A percentile compares a stretch with the other conserved stretches of the same genome.
Conservation (phyloP, 768 basidiomycete species). For the Mycena capillaripes region DNA sequence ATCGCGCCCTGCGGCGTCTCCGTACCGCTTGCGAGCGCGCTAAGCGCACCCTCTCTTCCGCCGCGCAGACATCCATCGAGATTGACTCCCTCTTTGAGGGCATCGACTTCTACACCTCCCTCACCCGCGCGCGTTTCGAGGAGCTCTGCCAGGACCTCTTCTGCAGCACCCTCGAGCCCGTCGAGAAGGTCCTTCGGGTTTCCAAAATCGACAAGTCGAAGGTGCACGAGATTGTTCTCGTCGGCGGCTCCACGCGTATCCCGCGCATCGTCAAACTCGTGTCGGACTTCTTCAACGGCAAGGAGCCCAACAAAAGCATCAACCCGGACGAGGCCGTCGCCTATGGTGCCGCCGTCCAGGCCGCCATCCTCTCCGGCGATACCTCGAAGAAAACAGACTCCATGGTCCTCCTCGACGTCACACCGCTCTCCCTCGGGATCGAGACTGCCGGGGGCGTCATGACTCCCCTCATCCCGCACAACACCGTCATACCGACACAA, state of each 20-base stretch:
- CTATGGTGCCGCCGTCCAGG: neutral
- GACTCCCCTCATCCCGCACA: neutral
- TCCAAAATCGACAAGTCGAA: neutral
- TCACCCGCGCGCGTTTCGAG: neutral
- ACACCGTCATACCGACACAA: neutral
- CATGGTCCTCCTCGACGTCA: neutral
- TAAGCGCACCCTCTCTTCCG: neutral
- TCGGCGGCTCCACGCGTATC: slow-evolving; percentile 8
- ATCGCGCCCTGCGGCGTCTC: neutral
- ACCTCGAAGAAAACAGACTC: neutral
- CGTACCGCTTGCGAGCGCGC: neutral
- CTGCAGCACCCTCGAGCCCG: neutral
- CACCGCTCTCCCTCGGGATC: neutral
- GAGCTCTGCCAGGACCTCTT: neutral
- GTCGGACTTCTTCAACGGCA: slow-evolving; percentile 6
- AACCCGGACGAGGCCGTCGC: slow-evolving; percentile 1
- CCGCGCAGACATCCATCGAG: neutral
- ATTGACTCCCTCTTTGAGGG: neutral
- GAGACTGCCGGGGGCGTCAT: neutral
- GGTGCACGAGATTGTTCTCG: slow-evolving; percentile 5
- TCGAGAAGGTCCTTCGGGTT: neutral
- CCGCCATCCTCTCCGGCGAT: neutral
- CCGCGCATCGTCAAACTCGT: neutral
- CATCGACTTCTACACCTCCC: neutral
- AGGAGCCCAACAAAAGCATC: slow-evolving; percentile 1